phyloP scores from a whole-genome alignment of 2,329 filamentous ascomycete genomes.

The Monosporascus cannonballus region DNA sequence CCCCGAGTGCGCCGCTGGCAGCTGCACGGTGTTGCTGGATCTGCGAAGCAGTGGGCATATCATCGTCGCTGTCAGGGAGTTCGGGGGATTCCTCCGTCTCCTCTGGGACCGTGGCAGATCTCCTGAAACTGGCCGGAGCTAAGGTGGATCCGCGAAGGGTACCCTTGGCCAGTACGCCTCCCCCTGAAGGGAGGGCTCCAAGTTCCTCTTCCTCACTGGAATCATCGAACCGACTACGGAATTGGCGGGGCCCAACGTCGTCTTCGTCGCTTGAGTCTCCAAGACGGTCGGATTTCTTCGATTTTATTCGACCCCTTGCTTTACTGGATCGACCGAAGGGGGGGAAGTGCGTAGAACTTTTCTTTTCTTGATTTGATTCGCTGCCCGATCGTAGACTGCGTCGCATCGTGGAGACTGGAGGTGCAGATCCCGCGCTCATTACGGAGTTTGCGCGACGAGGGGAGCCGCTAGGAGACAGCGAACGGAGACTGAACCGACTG shows the following conservation, averaged over 20 bases:
- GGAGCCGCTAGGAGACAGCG: slow-evolving; percentile 60
- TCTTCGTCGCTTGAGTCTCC: slow-evolving; percentile 60
- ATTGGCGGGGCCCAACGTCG: slow-evolving; percentile 29
- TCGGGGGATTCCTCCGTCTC: slow-evolving; percentile 48
- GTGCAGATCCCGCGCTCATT: slow-evolving; percentile 33
- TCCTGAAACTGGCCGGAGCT: slow-evolving; percentile 40
- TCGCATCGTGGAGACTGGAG: slow-evolving; percentile 36
- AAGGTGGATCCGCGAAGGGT: slow-evolving; percentile 25
- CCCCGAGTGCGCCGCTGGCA: slow-evolving; percentile 6
- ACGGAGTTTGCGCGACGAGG: slow-evolving; percentile 40
- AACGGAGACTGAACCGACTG: slow-evolving; percentile 65
- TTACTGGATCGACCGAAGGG: slow-evolving; percentile 37
- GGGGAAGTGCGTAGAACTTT: slow-evolving; percentile 32
- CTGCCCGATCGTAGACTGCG: slow-evolving; percentile 37
- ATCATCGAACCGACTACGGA: slow-evolving; percentile 59
- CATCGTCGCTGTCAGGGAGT: slow-evolving; percentile 52
- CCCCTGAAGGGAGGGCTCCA: slow-evolving; percentile 24
- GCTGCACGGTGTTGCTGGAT: slow-evolving; percentile 16
- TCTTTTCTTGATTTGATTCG: slow-evolving; percentile 29
- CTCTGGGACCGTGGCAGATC: slow-evolving; percentile 53
- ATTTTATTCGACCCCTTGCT: slow-evolving; percentile 13
- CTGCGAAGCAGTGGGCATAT: slow-evolving; percentile 21
- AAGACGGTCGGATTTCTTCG: slow-evolving; percentile 41
- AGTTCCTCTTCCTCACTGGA: slow-evolving; percentile 62
- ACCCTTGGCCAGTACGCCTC: slow-evolving; percentile 19